These are phyloP conservation scores for Coprinopsis strossmayeri DNA, from an alignment of 768 basidiomycete species.

Conservation along the genomic window DNA sequence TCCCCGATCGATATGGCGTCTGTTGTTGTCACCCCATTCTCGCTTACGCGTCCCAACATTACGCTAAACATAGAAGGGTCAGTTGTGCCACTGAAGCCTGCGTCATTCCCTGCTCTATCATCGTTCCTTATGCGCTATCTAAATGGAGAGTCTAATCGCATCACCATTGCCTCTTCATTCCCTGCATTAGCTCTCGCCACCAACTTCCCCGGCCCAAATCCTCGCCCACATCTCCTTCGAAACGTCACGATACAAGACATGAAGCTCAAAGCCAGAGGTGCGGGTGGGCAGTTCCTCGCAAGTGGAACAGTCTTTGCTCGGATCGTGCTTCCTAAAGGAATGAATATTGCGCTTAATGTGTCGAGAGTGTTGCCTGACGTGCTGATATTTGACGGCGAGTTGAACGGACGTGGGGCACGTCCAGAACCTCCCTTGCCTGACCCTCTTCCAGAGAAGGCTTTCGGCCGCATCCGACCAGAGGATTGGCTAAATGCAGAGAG, in stretches of 20 bases:
- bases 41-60: slow-evolving; percentile 62
- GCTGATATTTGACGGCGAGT: slow-evolving; percentile 69
- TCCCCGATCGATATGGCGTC: slow-evolving; percentile 42
- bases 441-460: slow-evolving; percentile 67
- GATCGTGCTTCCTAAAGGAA: slow-evolving; percentile 62
- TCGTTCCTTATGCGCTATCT: slow-evolving; percentile 61
- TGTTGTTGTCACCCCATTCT: slow-evolving; percentile 48
- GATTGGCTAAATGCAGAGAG: slow-evolving; percentile 54
- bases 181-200: slow-evolving; percentile 40
- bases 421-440: slow-evolving; percentile 32
- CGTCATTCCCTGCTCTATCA: slow-evolving; percentile 42
- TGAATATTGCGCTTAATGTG: slow-evolving; percentile 60
- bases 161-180: slow-evolving; percentile 48
- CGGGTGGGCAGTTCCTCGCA: slow-evolving; percentile 41
- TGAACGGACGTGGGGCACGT: slow-evolving; percentile 11
- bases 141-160: slow-evolving; percentile 46
- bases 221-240: slow-evolving; percentile 58
- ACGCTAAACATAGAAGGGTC: slow-evolving; percentile 50
- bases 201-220: slow-evolving; percentile 59
- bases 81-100: slow-evolving; percentile 44
- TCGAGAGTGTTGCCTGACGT: slow-evolving; percentile 67
- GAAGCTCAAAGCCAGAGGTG: slow-evolving; percentile 54
- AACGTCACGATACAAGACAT: slow-evolving; percentile 73
- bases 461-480: slow-evolving; percentile 67
- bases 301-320: slow-evolving; percentile 64